These are phyloP conservation scores for Nidula microcarpa DNA, from an alignment of 768 basidiomycete species.

Conservation along the genomic window DNA sequence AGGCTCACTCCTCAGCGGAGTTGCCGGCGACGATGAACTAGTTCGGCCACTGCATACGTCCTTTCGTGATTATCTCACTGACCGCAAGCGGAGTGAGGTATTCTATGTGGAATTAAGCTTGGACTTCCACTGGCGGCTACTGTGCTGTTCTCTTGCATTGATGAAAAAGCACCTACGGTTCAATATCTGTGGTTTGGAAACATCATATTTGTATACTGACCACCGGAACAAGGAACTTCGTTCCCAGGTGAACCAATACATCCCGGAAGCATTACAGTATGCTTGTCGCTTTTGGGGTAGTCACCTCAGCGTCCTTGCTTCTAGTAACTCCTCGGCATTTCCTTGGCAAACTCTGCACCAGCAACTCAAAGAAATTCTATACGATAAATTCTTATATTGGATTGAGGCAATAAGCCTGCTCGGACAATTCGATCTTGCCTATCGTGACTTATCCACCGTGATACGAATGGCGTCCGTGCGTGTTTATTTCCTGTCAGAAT, in stretches of 20 bases:
- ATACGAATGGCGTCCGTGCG: slow-evolving; percentile 9
- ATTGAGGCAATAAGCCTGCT: slow-evolving; percentile 25
- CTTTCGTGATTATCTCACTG: slow-evolving; percentile 20
- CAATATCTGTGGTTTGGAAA: slow-evolving; percentile 28
- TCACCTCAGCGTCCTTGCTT: slow-evolving; percentile 13
- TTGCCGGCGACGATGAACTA: no score
- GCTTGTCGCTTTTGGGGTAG: slow-evolving; percentile 24
- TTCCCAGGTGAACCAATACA: slow-evolving; percentile 11
- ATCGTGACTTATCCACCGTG: background rate
- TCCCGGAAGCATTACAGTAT: slow-evolving; percentile 21
- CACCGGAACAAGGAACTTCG: slow-evolving; percentile 7
- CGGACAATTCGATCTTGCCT: slow-evolving; percentile 7
- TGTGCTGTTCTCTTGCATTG: slow-evolving; percentile 14
- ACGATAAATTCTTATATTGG: slow-evolving; percentile 23
- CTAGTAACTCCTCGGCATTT: background rate
- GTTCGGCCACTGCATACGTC: slow-evolving; percentile 4
- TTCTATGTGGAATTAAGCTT: slow-evolving; percentile 11
- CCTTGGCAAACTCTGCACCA: slow-evolving; percentile 4
- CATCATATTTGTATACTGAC: slow-evolving; percentile 13
- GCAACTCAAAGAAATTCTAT: slow-evolving; percentile 9
- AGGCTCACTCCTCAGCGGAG: no score
- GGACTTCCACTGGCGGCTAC: slow-evolving; percentile 13
- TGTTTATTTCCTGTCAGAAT: background rate
- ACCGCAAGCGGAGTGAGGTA: slow-evolving; percentile 3
- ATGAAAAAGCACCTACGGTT: slow-evolving; percentile 26